Evolutionary conservation across 192 early-diverging fungal species (phyloP), one percentile per base, ranked within the genome.

Genomic region (Tieghemiomyces parasiticus): DNA sequence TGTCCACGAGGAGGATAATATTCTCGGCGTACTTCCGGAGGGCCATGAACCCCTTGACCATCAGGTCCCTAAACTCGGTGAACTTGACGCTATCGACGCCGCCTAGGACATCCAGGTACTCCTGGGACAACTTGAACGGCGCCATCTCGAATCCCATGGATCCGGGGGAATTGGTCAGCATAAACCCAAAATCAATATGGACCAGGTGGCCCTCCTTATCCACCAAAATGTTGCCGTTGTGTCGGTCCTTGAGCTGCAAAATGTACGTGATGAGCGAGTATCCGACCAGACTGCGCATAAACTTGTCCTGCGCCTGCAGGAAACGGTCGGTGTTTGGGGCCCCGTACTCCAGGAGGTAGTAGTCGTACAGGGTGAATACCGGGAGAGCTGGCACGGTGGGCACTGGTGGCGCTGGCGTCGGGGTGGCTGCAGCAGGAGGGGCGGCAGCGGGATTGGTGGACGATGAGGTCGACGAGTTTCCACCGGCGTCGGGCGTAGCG

Each of bases 161-260:
- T 2, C 95, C 95, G 1, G 95, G 95, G 46, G 86, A 91, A 72
- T 99, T 99, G 52, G 86, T 89, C 28, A 99, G 73, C 95, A 99
- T 99, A 72, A 99, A 99, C n/a, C 95, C 95, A 79, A 96, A 99
- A 74, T 99, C 95, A 61, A 99, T 99, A 67, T 99, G 86, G 58
- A 90, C 82, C 60, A 86, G 72, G 58, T 84, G 87, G 19, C 88
- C 88, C 8, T 75, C 78, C 0, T 79, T 83, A 64, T 99, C 93
- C 19, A 99, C 62, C 42, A 99, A 69, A 28, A 99, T 84, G 65
- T 99, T 99, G 66, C 95, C 95, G 66, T 99, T 96, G 72, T 99
- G 95, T 52, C 90, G 71, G 75, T 98, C 95, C 60, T 92, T 91
- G 61, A 96, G 87, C 71, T 94, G 90, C 60, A 99, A 71, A 20